Conservation (phyloP, 2,329 filamentous ascomycete genomes). For the Canariomyces notabilis region DNA sequence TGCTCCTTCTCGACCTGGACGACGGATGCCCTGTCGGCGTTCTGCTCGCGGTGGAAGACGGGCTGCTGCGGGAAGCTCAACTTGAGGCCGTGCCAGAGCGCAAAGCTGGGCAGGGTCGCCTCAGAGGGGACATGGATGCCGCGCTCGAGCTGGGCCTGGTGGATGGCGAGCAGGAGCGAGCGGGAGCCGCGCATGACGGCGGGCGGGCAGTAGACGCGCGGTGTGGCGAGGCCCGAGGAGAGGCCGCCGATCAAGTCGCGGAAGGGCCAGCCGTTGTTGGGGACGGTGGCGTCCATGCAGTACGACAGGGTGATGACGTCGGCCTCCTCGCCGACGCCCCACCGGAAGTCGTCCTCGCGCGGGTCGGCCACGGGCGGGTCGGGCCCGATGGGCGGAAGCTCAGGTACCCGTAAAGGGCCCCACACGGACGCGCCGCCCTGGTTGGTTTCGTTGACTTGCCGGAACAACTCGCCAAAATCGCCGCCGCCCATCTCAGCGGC, state of each 20-base stretch:
- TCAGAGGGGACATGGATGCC: slow-evolving; percentile 32
- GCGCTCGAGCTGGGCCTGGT: slow-evolving; percentile 30
- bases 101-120: slow-evolving; percentile 33
- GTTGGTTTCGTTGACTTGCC: slow-evolving; percentile 25
- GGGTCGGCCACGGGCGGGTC: slow-evolving; percentile 23
- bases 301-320: slow-evolving; percentile 30
- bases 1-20: too few relatives aligned
- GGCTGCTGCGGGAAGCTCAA: slow-evolving; percentile 34
- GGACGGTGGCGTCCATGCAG: slow-evolving; percentile 26
- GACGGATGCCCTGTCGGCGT: slow-evolving; percentile 22
- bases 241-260: slow-evolving; percentile 30
- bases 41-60: slow-evolving; percentile 27
- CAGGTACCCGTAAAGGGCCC: slow-evolving; percentile 28
- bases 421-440: slow-evolving; percentile 28
- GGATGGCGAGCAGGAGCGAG: slow-evolving; percentile 29
- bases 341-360: slow-evolving; percentile 27
- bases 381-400: slow-evolving; percentile 30
- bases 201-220: slow-evolving; percentile 34
- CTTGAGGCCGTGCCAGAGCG: slow-evolving; percentile 37
- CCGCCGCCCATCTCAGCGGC: slow-evolving; percentile 47
- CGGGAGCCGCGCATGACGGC: slow-evolving; percentile 33
- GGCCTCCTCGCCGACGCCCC: slow-evolving; percentile 34
- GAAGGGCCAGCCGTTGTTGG: slow-evolving; percentile 31
- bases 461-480: slow-evolving; percentile 41
- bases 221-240: slow-evolving; percentile 22